These are phyloP conservation scores for Flaveria bidentis DNA, from an alignment of 129 eudicot genomes.

Conservation along the genomic window DNA sequence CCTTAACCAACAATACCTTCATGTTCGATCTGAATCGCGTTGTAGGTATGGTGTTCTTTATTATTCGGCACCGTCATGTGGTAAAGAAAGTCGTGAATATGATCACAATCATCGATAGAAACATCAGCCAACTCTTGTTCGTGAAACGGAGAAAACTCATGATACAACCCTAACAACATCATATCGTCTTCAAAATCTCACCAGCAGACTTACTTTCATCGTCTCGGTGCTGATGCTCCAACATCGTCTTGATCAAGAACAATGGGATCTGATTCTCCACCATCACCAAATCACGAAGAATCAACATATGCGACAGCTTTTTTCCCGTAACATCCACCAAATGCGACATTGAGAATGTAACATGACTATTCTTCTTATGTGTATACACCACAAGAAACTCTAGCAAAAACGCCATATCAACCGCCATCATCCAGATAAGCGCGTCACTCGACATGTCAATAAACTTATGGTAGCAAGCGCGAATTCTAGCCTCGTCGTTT, in stretches of 20 bases:
- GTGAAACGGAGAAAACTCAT: conserved; percentile 60
- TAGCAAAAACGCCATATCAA: conserved; percentile 56
- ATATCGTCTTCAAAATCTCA: conserved; percentile 33
- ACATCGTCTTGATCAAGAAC: conserved; percentile 36
- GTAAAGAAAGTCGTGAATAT: conserved; percentile 61
- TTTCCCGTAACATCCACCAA: conserved; percentile 48
- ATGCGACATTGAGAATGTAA: conserved; percentile 44
- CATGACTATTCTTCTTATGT: not conserved
- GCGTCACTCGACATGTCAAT: conserved; percentile 49
- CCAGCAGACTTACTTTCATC: conserved; percentile 38
- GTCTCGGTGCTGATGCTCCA: conserved; percentile 33
- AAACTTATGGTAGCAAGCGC: conserved; percentile 59
- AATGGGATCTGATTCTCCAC: conserved; percentile 75
- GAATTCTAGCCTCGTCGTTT: conserved; percentile 38
- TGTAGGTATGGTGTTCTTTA: conserved; percentile 7
- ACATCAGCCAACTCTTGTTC: conserved; percentile 25
- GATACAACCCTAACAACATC: conserved; percentile 50
- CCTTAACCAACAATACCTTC: not conserved
- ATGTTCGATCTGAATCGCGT: conserved; percentile 28
- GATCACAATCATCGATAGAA: conserved; percentile 38
- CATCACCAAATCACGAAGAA: conserved; percentile 62
- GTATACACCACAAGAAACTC: conserved; percentile 56
- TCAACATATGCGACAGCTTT: conserved; percentile 50
- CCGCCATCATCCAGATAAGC: conserved; percentile 69
- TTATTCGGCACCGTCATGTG: conserved; percentile 44